phyloP scores from a whole-genome alignment of 2,329 filamentous ascomycete species.

The Dactylellina cionopaga region DNA sequence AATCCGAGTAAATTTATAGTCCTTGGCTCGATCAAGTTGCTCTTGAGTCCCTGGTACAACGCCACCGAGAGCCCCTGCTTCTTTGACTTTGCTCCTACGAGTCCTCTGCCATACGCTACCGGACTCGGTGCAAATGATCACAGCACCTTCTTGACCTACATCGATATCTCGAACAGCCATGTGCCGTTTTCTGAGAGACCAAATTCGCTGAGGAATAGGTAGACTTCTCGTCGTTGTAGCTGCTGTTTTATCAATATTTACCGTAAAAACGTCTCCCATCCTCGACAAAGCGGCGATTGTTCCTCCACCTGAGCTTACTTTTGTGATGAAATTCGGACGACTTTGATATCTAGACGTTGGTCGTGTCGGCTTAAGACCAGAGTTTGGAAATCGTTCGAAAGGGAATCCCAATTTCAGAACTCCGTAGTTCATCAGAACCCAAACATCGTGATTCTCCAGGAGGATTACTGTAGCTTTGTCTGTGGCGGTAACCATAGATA shows the following conservation, averaged over 20 bases:
- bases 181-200: slow-evolving; percentile 85
- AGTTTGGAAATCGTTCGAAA: slow-evolving; percentile 69
- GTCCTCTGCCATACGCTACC: slow-evolving; percentile 93
- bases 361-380: slow-evolving; percentile 42
- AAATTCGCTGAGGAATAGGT: slow-evolving; percentile 84
- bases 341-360: slow-evolving; percentile 34
- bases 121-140: slow-evolving; percentile 91
- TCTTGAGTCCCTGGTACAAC: slow-evolving; percentile 59
- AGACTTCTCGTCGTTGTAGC: slow-evolving; percentile 68
- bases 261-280: slow-evolving; percentile 86
- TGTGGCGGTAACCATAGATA: slow-evolving; percentile 84
- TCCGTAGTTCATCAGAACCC: slow-evolving; percentile 94
- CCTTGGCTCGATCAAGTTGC: slow-evolving; percentile 72
- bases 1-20: slow-evolving; percentile 94
- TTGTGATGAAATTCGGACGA: slow-evolving; percentile 74
- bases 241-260: slow-evolving; percentile 71
- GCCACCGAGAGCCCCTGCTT: slow-evolving; percentile 62
- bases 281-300: slow-evolving; percentile 89
- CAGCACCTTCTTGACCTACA: slow-evolving; percentile 90
- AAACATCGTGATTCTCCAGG: slow-evolving; percentile 86
- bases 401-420: slow-evolving; percentile 92
- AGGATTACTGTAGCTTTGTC: slow-evolving; percentile 88
- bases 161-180: slow-evolving; percentile 87
- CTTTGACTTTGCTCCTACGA: slow-evolving; percentile 82
- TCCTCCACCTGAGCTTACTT: slow-evolving; percentile 85